phyloP scores from a whole-genome alignment of 2,329 filamentous ascomycete genomes.

The Cytospora piceae region DNA sequence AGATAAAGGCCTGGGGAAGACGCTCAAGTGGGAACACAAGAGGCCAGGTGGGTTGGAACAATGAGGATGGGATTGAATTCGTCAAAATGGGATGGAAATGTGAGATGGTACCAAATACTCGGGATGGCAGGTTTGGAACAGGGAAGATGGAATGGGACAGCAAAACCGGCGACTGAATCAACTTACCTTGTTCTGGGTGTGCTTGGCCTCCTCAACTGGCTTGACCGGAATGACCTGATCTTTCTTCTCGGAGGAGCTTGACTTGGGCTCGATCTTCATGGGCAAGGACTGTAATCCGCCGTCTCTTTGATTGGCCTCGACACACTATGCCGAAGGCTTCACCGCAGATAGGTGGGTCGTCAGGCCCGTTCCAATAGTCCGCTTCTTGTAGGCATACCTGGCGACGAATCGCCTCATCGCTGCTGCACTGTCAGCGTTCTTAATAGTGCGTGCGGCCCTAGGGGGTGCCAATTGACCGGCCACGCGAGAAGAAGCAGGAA shows the following conservation, averaged over 20 bases:
- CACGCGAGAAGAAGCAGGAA: constrained; percentile 4
- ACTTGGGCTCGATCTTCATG: neutral
- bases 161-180: neutral
- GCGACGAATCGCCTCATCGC: neutral
- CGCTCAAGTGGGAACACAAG: neutral
- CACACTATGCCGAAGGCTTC: constrained; percentile 7
- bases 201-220: neutral
- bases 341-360: constrained; percentile 1
- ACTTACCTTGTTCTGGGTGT: neutral
- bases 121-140: neutral
- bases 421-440: neutral
- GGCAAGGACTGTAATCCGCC: constrained; percentile 1
- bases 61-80: neutral
- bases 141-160: neutral
- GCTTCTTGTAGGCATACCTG: neutral
- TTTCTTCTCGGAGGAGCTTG: constrained; percentile 17
- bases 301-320: neutral
- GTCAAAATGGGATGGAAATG: neutral
- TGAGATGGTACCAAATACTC: neutral
- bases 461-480: constrained; percentile 8
- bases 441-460: constrained; percentile 1
- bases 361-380: constrained; percentile 5
- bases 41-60: too few species aligned
- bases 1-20: too few species aligned
- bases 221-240: constrained; percentile 1